Conservation (phyloP, 1,284 basidiomycete genomes). For the Paramarasmius palmivorus region DNA sequence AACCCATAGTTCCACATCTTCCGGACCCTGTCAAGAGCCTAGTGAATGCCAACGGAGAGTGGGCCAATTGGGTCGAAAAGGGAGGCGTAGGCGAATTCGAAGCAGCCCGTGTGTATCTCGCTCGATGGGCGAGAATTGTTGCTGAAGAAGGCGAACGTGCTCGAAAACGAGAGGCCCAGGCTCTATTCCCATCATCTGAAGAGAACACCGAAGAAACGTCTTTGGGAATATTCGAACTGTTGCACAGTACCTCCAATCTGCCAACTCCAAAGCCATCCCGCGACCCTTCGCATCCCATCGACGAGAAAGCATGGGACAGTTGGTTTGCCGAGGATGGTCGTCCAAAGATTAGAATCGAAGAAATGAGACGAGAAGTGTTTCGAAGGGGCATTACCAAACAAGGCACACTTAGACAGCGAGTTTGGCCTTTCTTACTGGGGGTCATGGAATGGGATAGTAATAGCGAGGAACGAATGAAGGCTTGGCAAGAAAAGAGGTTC, state of each 20-base stretch:
- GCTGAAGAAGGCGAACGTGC: constrained; percentile 94
- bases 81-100: constrained; percentile 93
- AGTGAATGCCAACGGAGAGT: constrained; percentile 82
- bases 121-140: constrained; percentile 94
- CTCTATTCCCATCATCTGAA: constrained; percentile 47
- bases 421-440: constrained; percentile 92
- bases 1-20: constrained; percentile 91
- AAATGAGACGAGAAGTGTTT: constrained; percentile 78
- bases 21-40: constrained; percentile 89
- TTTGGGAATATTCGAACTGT: constrained; percentile 86
- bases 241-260: constrained; percentile 76
- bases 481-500: constrained; percentile 69
- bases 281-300: constrained; percentile 70
- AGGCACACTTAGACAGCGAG: constrained; percentile 58
- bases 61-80: constrained; percentile 84
- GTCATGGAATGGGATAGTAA: constrained; percentile 80
- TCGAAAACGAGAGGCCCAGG: constrained; percentile 73
- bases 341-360: constrained; percentile 64
- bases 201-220: constrained; percentile 66
- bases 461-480: constrained; percentile 48
- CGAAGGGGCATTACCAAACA: constrained; percentile 63
- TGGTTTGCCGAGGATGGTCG: constrained; percentile 76
- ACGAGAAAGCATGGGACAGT: constrained; percentile 65
- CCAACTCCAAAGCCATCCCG: constrained; percentile 76
- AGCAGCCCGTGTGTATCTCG: constrained; percentile 93